phyloP scores from a whole-genome alignment of 2,329 filamentous ascomycete species.

The Ambrosiella xylebori region DNA sequence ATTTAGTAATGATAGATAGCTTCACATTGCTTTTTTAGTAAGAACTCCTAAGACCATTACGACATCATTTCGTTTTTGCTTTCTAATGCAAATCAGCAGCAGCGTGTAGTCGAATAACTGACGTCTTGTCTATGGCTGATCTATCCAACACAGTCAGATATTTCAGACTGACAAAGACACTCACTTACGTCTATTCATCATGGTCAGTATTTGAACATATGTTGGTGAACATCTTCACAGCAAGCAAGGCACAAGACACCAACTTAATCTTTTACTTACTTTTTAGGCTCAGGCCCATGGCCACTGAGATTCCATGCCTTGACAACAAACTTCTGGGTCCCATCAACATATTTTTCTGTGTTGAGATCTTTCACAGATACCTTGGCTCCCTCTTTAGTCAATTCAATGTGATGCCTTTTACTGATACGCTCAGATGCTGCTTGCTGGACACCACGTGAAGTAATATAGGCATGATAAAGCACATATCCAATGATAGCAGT shows the following conservation, averaged over 20 bases:
- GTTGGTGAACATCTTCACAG: too few species aligned
- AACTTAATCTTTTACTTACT: constrained; percentile 12
- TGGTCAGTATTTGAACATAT: too few species aligned
- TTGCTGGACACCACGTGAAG: constrained; percentile 46
- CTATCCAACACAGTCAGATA: too few species aligned
- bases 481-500: constrained; percentile 44
- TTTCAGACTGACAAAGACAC: too few species aligned
- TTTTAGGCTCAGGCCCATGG: constrained; percentile 18
- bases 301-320: constrained; percentile 46
- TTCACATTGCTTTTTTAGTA: background rate
- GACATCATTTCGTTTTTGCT: too few species aligned
- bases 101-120: too few species aligned
- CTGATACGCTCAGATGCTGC: constrained; percentile 53
- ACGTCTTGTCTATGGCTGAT: too few species aligned
- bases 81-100: too few species aligned
- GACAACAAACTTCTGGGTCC: constrained; percentile 51
- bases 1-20: background rate
- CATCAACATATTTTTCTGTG: constrained; percentile 55
- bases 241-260: background rate
- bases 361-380: constrained; percentile 54
- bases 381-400: constrained; percentile 57
- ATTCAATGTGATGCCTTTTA: constrained; percentile 51
- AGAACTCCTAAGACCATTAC: background rate
- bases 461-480: constrained; percentile 55
- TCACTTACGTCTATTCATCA: too few species aligned